Evolutionary conservation across 192 early-diverging fungal genomes (phyloP).

Genomic region (Coemansia nantahalensis): DNA sequence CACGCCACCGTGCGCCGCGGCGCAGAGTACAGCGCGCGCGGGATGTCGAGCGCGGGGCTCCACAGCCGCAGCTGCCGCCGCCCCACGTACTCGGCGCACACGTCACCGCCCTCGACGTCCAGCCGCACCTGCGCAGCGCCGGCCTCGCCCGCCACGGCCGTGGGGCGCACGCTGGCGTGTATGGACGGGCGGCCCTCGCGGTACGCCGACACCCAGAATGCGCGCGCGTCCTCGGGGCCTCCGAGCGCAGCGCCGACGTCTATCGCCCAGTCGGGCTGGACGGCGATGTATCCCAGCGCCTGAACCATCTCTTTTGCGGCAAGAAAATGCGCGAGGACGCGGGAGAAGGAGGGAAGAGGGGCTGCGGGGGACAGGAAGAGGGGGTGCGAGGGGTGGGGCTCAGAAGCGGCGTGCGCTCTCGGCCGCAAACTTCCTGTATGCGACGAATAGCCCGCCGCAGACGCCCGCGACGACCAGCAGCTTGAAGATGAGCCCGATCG

Average conservation of each 20-base stretch:
- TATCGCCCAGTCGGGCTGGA: constrained; percentile 52
- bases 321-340: not conserved
- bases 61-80: constrained; percentile 29
- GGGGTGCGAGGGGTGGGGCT: not conserved
- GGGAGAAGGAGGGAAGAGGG: constrained; percentile 3
- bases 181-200: constrained; percentile 23
- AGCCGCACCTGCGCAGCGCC: constrained; percentile 8
- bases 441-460: constrained; percentile 44
- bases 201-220: constrained; percentile 51
- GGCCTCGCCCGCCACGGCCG: not conserved
- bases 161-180: constrained; percentile 26
- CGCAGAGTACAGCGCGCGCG: constrained; percentile 19
- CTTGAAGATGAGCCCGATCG: constrained; percentile 29
- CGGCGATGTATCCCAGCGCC: constrained; percentile 37
- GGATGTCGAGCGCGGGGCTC: constrained; percentile 11
- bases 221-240: constrained; percentile 17
- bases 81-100: constrained; percentile 20
- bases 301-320: constrained; percentile 15
- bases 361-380: too few relatives aligned
- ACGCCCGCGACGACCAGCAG: constrained; percentile 39
- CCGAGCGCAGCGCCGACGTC: constrained; percentile 33
- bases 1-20: constrained; percentile 17
- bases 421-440: constrained; percentile 46
- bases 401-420: constrained; percentile 50
- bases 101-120: constrained; percentile 1